Conservation (phyloP, 805 yeast species). For the Ogataea methanolica region DNA sequence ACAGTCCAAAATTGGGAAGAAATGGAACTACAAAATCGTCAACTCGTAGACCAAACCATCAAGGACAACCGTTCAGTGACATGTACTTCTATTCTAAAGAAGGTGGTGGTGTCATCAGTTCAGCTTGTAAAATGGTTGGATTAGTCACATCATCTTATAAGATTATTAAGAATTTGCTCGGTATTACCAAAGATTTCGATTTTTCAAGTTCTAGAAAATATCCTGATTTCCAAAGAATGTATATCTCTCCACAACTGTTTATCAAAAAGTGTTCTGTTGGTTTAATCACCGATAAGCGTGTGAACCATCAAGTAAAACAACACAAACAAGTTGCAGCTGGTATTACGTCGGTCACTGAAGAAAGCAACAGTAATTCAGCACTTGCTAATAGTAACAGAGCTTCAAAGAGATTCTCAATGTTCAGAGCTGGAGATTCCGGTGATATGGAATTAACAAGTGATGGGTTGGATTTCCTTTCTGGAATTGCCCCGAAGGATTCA, state of each 20-base stretch:
- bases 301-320: constrained; percentile 24
- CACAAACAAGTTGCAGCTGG: constrained; percentile 13
- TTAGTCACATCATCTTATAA: constrained; percentile 42
- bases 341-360: neutral
- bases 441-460: constrained; percentile 42
- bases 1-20: constrained; percentile 1
- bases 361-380: constrained; percentile 1
- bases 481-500: constrained; percentile 18
- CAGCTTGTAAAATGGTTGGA: constrained; percentile 44
- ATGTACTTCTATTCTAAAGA: constrained; percentile 57
- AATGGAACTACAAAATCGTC: constrained; percentile 1
- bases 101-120: constrained; percentile 44
- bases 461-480: constrained; percentile 41
- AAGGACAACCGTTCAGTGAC: constrained; percentile 3
- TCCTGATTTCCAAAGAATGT: constrained; percentile 57
- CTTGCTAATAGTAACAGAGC: constrained; percentile 18
- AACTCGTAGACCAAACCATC: neutral
- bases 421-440: constrained; percentile 47
- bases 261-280: constrained; percentile 59
- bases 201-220: constrained; percentile 56
- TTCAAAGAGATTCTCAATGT: constrained; percentile 43
- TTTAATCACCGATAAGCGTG: constrained; percentile 39
- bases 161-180: constrained; percentile 52
- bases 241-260: constrained; percentile 56
- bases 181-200: constrained; percentile 62